These are phyloP conservation scores for Monosporascus ibericus DNA, from an alignment of 2,329 filamentous ascomycete species.

Conservation along the genomic window DNA sequence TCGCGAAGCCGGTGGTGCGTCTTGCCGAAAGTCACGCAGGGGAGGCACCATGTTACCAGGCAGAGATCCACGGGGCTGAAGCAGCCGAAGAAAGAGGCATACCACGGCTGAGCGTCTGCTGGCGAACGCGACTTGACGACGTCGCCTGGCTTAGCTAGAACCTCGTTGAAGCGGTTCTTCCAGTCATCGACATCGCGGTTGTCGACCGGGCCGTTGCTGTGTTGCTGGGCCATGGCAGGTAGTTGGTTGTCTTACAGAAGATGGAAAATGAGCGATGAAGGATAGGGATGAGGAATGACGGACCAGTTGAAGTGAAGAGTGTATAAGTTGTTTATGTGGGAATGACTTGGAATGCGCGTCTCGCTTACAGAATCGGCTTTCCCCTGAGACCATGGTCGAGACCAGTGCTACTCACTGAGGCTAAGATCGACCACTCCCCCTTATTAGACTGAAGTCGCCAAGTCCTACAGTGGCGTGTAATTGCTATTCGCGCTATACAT, in stretches of 20 bases:
- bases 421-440: no score
- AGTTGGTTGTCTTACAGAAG: not conserved
- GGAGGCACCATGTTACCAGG: slow-evolving; percentile 38
- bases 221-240: not conserved
- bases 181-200: slow-evolving; percentile 38
- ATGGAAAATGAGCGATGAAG: not conserved
- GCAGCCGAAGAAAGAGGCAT: slow-evolving; percentile 36
- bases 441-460: no score
- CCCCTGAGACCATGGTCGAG: no score
- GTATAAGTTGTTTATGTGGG: not conserved
- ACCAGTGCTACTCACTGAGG: no score
- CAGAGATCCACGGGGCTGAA: slow-evolving; percentile 38
- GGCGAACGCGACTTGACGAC: slow-evolving; percentile 37
- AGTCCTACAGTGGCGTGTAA: no score
- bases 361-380: no score
- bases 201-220: slow-evolving; percentile 29
- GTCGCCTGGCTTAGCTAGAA: slow-evolving; percentile 35
- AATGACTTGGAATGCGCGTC: not conserved
- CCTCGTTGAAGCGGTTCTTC: slow-evolving; percentile 37
- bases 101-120: slow-evolving; percentile 31
- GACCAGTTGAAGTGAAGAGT: not conserved
- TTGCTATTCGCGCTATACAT: no score
- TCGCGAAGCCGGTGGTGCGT: slow-evolving; percentile 37
- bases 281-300: not conserved
- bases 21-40: slow-evolving; percentile 44